Base-by-base conservation (phyloP, 2,329 filamentous ascomycete genomes). In the Teratosphaeria destructans region DNA sequence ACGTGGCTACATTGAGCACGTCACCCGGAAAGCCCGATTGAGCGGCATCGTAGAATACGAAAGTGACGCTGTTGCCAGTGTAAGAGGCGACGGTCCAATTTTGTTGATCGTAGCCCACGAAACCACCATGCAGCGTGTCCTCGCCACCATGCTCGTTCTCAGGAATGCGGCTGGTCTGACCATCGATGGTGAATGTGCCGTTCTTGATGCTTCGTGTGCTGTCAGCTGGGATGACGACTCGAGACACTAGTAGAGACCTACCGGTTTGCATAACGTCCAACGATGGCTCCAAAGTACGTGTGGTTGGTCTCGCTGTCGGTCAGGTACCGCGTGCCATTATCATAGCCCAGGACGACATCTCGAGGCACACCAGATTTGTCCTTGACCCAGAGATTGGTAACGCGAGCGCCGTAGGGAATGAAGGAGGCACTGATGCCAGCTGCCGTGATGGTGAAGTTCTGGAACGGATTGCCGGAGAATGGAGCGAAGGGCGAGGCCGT, bases 11-110 rank as follows among this genome's bases (percentile, higher is more conserved):
- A 61, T 85, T 85, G 56, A 88, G 75, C 5, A 93, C 88, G 71
- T 89, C 85, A 59, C 89, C 89, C 0, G 89, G 89, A 74, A 93
- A 92, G 47, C 89, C 89, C 72, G 89, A 80, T 70, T 87, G 81
- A 65, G 87, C 87, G 0, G 82, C 79, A 69, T 93, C 89, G 58
- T 86, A 81, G 54, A 93, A 79, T 60, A 82, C 84, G 73, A 92
- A 93, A 52, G 87, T 90, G 72, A 93, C 88, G 70, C 82, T 87
- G 70, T 79, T 78, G 54, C 77, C 73, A 11, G 83, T 85, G 74
- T 90, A 81, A 2, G 86, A 77, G n/a, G 85, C 82, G 26, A 92
- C 84, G 32, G 85, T 89, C 73, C 88, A 93, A 75, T 91, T 89
- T 26, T 69, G 73, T 70, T 73, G 89, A 71, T 91, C 88, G 86